Base-by-base conservation (phyloP, 176 grass and related monocot species). In the Ampelocalamus luodianensis region DNA sequence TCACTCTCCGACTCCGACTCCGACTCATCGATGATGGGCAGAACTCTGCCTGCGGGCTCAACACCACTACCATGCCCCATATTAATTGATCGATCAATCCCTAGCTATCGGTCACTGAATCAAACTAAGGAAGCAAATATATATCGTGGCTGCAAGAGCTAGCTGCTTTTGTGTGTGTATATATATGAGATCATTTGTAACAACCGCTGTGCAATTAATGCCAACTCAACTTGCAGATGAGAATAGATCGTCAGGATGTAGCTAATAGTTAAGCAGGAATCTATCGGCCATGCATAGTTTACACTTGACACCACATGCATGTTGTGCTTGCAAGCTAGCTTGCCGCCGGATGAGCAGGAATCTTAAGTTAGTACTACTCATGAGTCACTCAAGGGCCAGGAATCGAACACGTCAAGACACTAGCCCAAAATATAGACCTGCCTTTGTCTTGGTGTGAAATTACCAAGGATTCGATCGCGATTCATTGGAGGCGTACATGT, bases 11-110 rank as follows among this genome's bases (percentile, higher is more conserved):
- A 53, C n/a, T 6, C 67, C 38, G 67, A 42, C 18, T 68, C 65
- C 36, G 37, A 44, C 67, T 71, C 68, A 13, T 71, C 68, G 42
- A 71, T 71, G 68, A 71, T 46, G n/a, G 68, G 68, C n/a, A 71
- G n/a, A 23, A 71, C 68, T 26, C 42, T 71, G 42, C 68, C 46
- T 5, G 68, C 68, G 3, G 42, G 4, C 68, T 71, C 68, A 71
- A 26, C 68, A 3, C 42, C 68, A 46, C 22, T 42, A 26, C n/a
- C 27, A 27, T 46, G 42, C 40, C 12, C 68, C 68, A 71, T 71
- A 9, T 7, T 7, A 9, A 24, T 71, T 39, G 44, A 14, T 68
- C 50, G 17, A 54, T 18, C 50, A 1, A 54, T 54, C 17, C 50
- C 17, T 18, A 26, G 6, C 10, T 23, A 70, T 42, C 9, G 14